Conservation (phyloP, 805 yeast genomes). For the Lachancea nothofagi region DNA sequence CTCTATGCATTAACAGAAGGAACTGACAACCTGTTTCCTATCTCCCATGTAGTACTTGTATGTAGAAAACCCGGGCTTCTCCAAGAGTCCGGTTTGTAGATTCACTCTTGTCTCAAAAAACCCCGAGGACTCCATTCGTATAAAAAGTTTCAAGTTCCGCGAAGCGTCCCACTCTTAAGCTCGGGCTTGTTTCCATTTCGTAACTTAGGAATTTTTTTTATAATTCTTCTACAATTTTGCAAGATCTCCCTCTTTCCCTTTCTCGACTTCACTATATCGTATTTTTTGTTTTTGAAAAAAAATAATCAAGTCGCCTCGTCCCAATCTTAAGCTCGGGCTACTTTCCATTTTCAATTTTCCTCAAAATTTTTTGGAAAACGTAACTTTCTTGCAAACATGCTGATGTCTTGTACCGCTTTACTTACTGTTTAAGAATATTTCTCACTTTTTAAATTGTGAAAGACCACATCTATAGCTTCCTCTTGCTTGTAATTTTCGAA, state of each 20-base stretch:
- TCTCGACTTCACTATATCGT: neutral
- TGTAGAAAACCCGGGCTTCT: neutral
- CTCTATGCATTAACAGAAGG: too few relatives aligned
- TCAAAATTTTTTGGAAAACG: neutral
- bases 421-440: too few relatives aligned
- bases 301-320: neutral
- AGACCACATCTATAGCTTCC: too few relatives aligned
- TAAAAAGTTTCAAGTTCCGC: neutral
- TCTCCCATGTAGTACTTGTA: too few relatives aligned
- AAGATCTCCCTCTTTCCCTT: neutral
- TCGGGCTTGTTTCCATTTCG: neutral
- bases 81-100: conserved; percentile 1
- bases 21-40: too few relatives aligned
- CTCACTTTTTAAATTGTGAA: too few relatives aligned
- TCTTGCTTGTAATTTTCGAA: too few relatives aligned
- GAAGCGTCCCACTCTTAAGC: conserved; percentile 5
- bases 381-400: neutral
- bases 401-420: neutral
- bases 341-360: neutral
- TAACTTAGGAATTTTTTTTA: neutral
- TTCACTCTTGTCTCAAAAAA: neutral
- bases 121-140: neutral
- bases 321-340: conserved; percentile 8
- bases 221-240: neutral
- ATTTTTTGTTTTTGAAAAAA: neutral